Percentiles rank a stretch among this genome's conserved stretches.
These are phyloP conservation scores for Calonectria honghensis DNA, from an alignment of 2,329 filamentous ascomycete genomes.

Conservation along the genomic window DNA sequence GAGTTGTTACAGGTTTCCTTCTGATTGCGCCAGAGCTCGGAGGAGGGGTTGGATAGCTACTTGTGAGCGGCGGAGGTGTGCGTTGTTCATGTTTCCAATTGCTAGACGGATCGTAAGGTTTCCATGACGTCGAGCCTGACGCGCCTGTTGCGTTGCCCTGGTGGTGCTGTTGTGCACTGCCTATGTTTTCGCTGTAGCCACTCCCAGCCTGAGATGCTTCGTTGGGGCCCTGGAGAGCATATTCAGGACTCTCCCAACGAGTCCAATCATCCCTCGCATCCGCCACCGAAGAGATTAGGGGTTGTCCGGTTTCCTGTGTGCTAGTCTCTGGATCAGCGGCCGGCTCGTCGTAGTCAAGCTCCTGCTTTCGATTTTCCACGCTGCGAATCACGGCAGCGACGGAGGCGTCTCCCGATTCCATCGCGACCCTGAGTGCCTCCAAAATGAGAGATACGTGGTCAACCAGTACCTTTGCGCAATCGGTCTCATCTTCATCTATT, in stretches of 20 bases:
- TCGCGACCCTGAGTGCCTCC: background rate
- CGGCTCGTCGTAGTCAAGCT: background rate
- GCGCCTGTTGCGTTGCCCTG: background rate
- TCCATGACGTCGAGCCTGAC: background rate
- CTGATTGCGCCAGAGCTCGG: background rate
- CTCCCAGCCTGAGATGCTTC: background rate
- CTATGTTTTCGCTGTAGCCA: background rate
- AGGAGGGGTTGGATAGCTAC: background rate
- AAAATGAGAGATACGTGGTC: conserved; percentile 47
- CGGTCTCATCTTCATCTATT: conserved; percentile 11
- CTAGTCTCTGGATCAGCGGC: background rate
- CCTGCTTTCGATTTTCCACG: background rate
- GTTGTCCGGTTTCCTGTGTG: background rate
- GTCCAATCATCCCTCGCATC: background rate
- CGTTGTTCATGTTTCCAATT: background rate
- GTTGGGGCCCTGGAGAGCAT: background rate
- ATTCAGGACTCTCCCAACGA: background rate
- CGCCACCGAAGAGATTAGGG: background rate
- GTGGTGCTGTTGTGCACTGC: background rate
- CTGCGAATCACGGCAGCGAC: background rate
- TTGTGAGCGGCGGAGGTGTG: background rate
- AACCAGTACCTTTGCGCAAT: conserved; percentile 59
- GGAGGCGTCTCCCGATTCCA: background rate
- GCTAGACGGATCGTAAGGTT: background rate
- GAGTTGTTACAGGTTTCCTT: background rate